Percentiles rank a stretch among this genome's conserved stretches.
These are phyloP conservation scores for Arthrobotrys iridis DNA, from an alignment of 2,329 filamentous ascomycete species.

Conservation along the genomic window DNA sequence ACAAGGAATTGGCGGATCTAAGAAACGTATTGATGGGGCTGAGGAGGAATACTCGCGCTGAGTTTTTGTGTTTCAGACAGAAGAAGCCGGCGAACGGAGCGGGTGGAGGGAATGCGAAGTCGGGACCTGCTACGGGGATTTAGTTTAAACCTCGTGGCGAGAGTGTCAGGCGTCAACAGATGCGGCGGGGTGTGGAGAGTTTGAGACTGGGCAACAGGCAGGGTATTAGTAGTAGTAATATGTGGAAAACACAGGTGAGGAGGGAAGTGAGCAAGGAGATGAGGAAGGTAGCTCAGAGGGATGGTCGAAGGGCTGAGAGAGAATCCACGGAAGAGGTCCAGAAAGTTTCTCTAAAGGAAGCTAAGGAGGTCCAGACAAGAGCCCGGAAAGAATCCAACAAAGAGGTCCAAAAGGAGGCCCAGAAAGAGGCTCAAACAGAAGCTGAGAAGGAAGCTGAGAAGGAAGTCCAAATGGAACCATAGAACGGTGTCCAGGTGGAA, in stretches of 20 bases:
- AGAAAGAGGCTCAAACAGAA: too few relatives aligned
- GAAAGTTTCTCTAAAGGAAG: too few relatives aligned
- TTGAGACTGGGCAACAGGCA: background rate
- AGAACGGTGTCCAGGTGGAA: too few relatives aligned
- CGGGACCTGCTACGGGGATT: constrained; percentile 12
- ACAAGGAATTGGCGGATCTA: constrained; percentile 90
- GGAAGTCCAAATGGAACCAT: too few relatives aligned
- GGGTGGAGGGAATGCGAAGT: background rate
- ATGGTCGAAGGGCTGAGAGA: too few relatives aligned
- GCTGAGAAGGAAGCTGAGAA: background rate
- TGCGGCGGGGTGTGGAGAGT: background rate
- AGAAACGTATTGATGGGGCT: constrained; percentile 84
- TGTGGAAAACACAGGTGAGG: background rate
- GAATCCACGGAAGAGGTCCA: too few relatives aligned
- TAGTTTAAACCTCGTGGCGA: constrained; percentile 13
- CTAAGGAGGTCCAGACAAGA: too few relatives aligned
- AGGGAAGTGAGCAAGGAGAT: background rate
- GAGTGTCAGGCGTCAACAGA: background rate
- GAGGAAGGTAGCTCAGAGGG: background rate
- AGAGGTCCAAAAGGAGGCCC: too few relatives aligned
- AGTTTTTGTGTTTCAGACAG: constrained; percentile 68
- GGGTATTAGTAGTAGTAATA: background rate
- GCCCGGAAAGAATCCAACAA: background rate
- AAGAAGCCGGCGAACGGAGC: constrained; percentile 50
- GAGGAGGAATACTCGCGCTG: constrained; percentile 80